These are phyloP conservation scores for Solanum chmielewskii DNA, from an alignment of 257 asterid species.

Conservation along the genomic window DNA sequence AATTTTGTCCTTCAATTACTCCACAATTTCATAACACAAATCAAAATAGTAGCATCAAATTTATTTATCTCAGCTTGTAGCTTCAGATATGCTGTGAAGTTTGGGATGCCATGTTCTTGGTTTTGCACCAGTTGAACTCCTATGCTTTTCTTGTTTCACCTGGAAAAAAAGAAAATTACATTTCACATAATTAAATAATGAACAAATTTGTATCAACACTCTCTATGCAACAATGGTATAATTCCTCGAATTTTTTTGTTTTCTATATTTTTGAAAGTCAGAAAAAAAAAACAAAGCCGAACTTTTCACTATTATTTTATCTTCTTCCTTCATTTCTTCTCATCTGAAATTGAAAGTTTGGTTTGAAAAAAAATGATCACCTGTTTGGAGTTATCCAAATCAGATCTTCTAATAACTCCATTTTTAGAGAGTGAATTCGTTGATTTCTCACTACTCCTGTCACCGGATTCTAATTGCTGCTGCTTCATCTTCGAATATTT, in stretches of 20 bases:
- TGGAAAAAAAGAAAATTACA: constrained; percentile 14
- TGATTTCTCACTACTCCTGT: constrained; percentile 14
- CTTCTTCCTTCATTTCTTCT: background rate
- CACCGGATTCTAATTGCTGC: constrained; percentile 10
- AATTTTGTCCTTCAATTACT: background rate
- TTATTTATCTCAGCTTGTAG: constrained; percentile 27
- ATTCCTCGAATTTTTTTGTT: background rate
- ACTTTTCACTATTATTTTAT: background rate
- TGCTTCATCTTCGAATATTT: constrained; percentile 43
- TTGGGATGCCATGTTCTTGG: constrained; percentile 60
- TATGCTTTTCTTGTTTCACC: constrained; percentile 45
- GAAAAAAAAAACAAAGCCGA: background rate
- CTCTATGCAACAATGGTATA: background rate
- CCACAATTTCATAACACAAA: background rate
- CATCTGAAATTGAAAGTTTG: too few relatives aligned
- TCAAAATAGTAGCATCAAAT: background rate
- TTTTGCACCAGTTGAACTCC: constrained; percentile 24
- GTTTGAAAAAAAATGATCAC: constrained; percentile 11
- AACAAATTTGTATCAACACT: background rate
- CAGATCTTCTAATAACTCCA: constrained; percentile 16
- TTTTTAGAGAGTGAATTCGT: constrained; percentile 26
- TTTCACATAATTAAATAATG: background rate
- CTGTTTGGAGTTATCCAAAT: constrained; percentile 31
- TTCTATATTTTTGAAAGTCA: background rate
- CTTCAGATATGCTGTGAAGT: constrained; percentile 57